These are phyloP conservation scores for Chionographis japonica DNA, from an alignment of 106 monocot species.

Conservation along the genomic window DNA sequence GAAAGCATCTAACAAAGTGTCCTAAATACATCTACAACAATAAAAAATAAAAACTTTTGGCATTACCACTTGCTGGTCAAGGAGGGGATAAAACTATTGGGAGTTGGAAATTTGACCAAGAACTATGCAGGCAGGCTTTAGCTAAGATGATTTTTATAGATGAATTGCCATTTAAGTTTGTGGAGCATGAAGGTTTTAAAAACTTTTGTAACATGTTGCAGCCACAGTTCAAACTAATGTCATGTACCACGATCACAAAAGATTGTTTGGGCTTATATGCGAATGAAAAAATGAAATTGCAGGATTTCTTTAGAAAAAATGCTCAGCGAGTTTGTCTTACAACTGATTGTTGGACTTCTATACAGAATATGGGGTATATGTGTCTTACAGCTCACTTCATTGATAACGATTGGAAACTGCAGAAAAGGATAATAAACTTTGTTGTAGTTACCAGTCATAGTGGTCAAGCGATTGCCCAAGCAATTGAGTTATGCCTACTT, in stretches of 20 bases:
- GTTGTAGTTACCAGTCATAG: constrained; percentile 3
- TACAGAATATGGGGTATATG: constrained; percentile 15
- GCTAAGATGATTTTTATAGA: constrained; percentile 5
- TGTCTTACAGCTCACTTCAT: constrained; percentile 11
- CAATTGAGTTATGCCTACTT: not conserved
- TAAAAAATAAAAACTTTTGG: too few species aligned
- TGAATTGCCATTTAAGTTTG: constrained; percentile 5
- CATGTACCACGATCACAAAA: not conserved
- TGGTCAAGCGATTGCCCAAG: constrained; percentile 3
- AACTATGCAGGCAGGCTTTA: too few species aligned
- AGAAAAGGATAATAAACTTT: constrained; percentile 16
- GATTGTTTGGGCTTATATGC: constrained; percentile 1
- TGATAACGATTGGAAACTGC: constrained; percentile 8
- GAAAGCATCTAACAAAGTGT: too few species aligned
- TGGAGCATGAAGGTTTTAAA: constrained; percentile 7
- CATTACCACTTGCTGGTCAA: too few species aligned
- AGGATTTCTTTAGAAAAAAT: not conserved
- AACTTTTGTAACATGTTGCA: not conserved
- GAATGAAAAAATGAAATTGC: not conserved
- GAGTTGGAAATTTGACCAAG: too few species aligned
- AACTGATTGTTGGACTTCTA: constrained; percentile 9
- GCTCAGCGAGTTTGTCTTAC: not conserved
- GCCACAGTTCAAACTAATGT: not conserved
- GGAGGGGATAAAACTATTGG: too few species aligned
- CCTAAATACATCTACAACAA: too few species aligned